These are phyloP conservation scores for Poterioochromonas sp. DNA, from an alignment of 352 stramenopile genomes.

Conservation along the genomic window DNA sequence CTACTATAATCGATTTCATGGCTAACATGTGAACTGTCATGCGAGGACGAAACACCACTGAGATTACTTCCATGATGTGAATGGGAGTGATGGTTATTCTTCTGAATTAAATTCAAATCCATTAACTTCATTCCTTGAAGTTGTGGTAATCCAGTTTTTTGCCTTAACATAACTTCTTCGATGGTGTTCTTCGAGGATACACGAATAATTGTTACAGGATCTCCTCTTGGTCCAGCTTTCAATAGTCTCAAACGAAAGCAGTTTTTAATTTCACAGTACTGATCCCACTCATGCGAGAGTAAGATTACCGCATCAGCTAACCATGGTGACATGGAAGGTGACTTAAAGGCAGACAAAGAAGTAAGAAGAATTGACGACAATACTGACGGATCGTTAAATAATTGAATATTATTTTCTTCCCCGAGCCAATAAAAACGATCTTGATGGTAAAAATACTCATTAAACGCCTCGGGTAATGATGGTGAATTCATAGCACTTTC, in stretches of 20 bases:
- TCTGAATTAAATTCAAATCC: conserved; percentile 16
- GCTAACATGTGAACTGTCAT: no score
- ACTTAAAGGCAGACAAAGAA: conserved; percentile 57
- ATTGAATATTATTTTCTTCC: conserved; percentile 48
- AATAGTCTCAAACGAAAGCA: background rate
- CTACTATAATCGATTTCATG: no score
- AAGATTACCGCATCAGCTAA: conserved; percentile 53
- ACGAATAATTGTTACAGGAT: background rate
- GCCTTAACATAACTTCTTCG: conserved; percentile 3
- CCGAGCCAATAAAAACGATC: background rate
- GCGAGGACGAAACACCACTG: no score
- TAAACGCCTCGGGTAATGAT: no score
- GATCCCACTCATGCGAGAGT: conserved; percentile 50
- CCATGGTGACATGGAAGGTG: conserved; percentile 52
- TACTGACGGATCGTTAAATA: conserved; percentile 53
- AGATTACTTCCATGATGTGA: no score
- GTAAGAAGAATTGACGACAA: conserved; percentile 50
- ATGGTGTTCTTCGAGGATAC: background rate
- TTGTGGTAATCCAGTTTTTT: background rate
- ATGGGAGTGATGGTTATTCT: no score
- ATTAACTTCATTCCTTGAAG: background rate
- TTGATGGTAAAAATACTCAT: no score
- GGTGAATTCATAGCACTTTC: background rate
- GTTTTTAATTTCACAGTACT: background rate
- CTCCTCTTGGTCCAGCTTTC: background rate